Conservation (phyloP, 352 stramenopile genomes). For the Phytophthora megakarya region DNA sequence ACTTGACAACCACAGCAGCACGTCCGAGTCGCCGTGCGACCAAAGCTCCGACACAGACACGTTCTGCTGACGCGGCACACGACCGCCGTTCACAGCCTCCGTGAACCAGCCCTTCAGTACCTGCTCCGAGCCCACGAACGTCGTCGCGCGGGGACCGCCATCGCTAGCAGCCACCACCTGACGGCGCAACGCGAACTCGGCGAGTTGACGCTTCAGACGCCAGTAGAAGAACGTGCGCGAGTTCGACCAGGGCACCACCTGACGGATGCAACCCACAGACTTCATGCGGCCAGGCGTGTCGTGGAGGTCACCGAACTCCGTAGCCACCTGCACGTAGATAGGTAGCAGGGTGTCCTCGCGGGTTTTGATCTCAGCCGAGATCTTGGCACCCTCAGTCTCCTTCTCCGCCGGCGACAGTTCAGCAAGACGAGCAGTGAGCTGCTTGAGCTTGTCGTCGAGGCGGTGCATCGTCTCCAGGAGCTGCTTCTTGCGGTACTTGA, state of each 20-base stretch:
- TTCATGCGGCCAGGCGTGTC: constrained; percentile 99
- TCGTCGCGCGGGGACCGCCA: constrained; percentile 38
- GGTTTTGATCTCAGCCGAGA: constrained; percentile 91
- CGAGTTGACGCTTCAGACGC: constrained; percentile 96
- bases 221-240: constrained; percentile 98
- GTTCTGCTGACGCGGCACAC: constrained; percentile 66
- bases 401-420: constrained; percentile 54
- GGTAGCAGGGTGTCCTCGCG: constrained; percentile 95
- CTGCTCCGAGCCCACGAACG: constrained; percentile 61
- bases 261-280: constrained; percentile 97
- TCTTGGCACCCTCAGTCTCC: constrained; percentile 50
- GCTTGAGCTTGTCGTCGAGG: constrained; percentile 93
- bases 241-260: constrained; percentile 95
- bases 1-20: constrained; percentile 77
- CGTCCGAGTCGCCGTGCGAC: constrained; percentile 73
- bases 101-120: constrained; percentile 84
- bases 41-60: constrained; percentile 73
- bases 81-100: constrained; percentile 76
- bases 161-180: constrained; percentile 46
- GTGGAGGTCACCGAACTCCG: constrained; percentile 99
- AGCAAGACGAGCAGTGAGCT: constrained; percentile 79
- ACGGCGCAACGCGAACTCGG: constrained; percentile 94
- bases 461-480: constrained; percentile 96
- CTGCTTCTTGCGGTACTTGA: constrained; percentile 99
- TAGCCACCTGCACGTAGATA: constrained; percentile 98